Evolutionary conservation across 169 alveolate species (phyloP).

Genomic region (Babesia bigemina): DNA sequence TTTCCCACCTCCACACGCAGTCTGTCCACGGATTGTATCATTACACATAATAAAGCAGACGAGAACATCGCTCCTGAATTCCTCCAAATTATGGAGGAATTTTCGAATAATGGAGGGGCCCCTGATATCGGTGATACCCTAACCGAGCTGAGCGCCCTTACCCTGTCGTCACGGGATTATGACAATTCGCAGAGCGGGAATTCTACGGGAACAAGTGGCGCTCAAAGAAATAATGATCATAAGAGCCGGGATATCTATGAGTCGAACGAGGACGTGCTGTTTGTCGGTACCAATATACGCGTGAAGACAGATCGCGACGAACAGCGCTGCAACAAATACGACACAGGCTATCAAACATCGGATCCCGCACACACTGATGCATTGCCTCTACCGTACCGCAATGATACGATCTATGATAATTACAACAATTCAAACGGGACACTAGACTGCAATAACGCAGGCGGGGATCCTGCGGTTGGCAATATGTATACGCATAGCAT

Average conservation of each 20-base stretch:
- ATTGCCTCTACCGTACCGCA: not conserved
- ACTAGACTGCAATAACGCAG: not conserved
- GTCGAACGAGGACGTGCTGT: slow-evolving; percentile 48
- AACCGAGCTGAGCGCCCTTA: slow-evolving; percentile 16
- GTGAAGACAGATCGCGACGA: slow-evolving; percentile 46
- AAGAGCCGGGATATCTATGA: not conserved
- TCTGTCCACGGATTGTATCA: no score
- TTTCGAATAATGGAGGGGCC: not conserved
- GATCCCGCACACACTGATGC: not conserved
- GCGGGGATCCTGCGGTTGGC: not conserved
- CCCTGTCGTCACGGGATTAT: not conserved
- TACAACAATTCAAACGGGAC: not conserved
- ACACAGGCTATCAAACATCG: slow-evolving; percentile 2
- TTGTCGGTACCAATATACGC: slow-evolving; percentile 44
- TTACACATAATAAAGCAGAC: no score
- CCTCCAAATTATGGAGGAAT: not conserved
- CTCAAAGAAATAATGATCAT: not conserved
- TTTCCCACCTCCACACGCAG: slow-evolving; percentile 12
- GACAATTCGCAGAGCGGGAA: not conserved
- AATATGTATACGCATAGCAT: not conserved
- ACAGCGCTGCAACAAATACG: not conserved
- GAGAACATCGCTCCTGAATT: not conserved
- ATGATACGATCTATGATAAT: not conserved
- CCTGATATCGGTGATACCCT: slow-evolving; percentile 25
- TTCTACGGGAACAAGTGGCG: not conserved